These are phyloP conservation scores for Phaeosphaeria sp. DNA, from an alignment of 2,329 filamentous ascomycete genomes.

Conservation along the genomic window DNA sequence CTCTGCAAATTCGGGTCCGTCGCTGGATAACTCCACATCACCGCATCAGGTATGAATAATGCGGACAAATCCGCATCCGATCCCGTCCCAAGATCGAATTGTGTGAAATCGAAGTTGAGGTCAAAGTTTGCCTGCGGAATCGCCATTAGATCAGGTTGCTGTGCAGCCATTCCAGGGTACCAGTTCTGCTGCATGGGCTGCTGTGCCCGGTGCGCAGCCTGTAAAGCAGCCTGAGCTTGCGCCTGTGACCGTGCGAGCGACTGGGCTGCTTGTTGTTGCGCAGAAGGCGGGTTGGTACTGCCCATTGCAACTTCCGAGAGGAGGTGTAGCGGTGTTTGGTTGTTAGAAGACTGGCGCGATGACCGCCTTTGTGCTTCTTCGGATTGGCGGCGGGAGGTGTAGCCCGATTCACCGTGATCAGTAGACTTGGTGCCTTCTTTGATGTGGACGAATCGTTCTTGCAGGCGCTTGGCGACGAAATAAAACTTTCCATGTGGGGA, in stretches of 20 bases:
- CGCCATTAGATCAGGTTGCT: conserved; percentile 33
- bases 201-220: conserved; percentile 30
- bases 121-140: conserved; percentile 39
- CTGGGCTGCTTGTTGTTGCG: conserved; percentile 32
- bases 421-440: conserved; percentile 50
- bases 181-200: conserved; percentile 33
- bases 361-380: conserved; percentile 21
- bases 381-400: conserved; percentile 25
- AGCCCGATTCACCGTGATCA: conserved; percentile 32
- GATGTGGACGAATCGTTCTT: conserved; percentile 54
- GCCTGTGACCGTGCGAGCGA: conserved; percentile 5
- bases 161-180: conserved; percentile 33
- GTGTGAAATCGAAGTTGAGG: conserved; percentile 46
- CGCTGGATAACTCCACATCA: conserved; percentile 38
- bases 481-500: conserved; percentile 57
- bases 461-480: conserved; percentile 54
- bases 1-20: conserved; percentile 20
- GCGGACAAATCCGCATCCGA: conserved; percentile 46
- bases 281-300: conserved; percentile 30
- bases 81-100: conserved; percentile 45
- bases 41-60: conserved; percentile 45
- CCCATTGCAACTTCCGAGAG: conserved; percentile 51
- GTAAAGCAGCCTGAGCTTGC: conserved; percentile 29
- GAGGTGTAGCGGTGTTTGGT: conserved; percentile 47
- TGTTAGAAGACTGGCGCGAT: conserved; percentile 35